These are phyloP conservation scores for Aspergillus fumigatus DNA, from an alignment of 2,329 filamentous ascomycete genomes.

Conservation along the genomic window DNA sequence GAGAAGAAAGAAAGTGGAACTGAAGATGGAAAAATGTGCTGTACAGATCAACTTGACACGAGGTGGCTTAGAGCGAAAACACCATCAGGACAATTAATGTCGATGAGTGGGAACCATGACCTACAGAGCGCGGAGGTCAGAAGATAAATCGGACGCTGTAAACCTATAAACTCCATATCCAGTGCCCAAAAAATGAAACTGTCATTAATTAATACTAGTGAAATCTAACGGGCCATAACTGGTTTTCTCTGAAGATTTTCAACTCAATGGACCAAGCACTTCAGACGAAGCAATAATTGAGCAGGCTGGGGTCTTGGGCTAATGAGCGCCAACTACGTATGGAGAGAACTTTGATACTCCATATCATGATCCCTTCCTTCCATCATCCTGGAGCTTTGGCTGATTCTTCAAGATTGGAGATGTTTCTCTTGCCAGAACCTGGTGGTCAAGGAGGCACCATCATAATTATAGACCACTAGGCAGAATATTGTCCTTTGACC, in stretches of 20 bases:
- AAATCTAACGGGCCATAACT: neutral
- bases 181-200: neutral
- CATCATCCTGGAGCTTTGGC: neutral
- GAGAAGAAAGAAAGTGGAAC: neutral
- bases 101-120: neutral
- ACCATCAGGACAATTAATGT: neutral
- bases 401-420: neutral
- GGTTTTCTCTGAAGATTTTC: neutral
- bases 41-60: neutral
- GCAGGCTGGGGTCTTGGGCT: neutral
- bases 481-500: neutral
- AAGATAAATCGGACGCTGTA: neutral
- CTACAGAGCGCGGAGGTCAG: neutral
- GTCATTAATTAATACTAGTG: neutral
- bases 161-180: too few species aligned
- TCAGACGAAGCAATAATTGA: neutral
- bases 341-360: neutral
- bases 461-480: neutral
- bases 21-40: neutral
- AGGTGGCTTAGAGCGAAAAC: neutral
- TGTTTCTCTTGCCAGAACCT: too few species aligned
- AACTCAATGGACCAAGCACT: neutral
- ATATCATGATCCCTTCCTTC: neutral
- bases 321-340: neutral
- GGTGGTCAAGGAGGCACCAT: neutral